These are phyloP conservation scores for Coffea eugenioides DNA, from an alignment of 257 asterid genomes.

Conservation along the genomic window DNA sequence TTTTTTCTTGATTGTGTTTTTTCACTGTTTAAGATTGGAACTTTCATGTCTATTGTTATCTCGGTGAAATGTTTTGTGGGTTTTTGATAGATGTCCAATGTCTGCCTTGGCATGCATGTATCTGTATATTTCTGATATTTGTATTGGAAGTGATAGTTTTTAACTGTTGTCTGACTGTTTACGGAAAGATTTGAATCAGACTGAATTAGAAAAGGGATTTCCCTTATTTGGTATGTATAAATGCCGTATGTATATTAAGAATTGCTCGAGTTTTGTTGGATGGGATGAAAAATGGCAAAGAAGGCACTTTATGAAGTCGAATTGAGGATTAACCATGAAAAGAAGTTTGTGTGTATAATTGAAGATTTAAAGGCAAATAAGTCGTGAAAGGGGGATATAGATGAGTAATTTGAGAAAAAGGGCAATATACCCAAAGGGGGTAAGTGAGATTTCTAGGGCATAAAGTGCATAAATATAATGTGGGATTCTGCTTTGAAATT, in stretches of 20 bases:
- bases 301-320: neutral
- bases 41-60: neutral
- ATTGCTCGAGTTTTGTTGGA: neutral
- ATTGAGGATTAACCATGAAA: neutral
- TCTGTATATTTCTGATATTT: neutral
- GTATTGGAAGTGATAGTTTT: neutral
- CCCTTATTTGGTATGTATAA: neutral
- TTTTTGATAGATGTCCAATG: neutral
- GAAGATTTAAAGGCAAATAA: neutral
- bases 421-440: neutral
- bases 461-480: too few species aligned
- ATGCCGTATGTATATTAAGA: neutral
- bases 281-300: neutral
- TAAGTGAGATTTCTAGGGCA: neutral
- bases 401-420: neutral
- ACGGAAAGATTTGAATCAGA: neutral
- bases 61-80: neutral
- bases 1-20: neutral
- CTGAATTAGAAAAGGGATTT: neutral
- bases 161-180: neutral
- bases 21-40: neutral
- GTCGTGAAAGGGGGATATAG: neutral
- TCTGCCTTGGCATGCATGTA: neutral
- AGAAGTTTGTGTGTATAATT: neutral
- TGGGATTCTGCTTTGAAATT: too few species aligned